These are phyloP conservation scores for Pseudocercospora macadamiae DNA, from an alignment of 2,329 filamentous ascomycete species.

Conservation along the genomic window DNA sequence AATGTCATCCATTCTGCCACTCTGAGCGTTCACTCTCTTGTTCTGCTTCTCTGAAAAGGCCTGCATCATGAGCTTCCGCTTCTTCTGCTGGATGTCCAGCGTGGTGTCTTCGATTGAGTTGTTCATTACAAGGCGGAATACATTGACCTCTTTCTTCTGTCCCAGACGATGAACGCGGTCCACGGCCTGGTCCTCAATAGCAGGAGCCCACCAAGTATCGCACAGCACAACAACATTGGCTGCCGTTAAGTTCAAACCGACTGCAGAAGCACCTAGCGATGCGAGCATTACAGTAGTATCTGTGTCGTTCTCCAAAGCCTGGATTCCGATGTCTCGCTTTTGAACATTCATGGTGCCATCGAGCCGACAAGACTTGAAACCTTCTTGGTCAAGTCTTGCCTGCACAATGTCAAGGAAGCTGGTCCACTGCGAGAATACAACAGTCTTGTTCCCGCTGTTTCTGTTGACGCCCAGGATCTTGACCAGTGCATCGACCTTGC, in stretches of 20 bases:
- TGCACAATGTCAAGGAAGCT: constrained; percentile 74
- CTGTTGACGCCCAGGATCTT: constrained; percentile 73
- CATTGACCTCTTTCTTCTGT: constrained; percentile 75
- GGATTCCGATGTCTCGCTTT: constrained; percentile 72
- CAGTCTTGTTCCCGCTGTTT: constrained; percentile 63
- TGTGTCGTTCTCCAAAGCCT: constrained; percentile 67
- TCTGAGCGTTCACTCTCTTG: constrained; percentile 57
- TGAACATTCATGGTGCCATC: constrained; percentile 77
- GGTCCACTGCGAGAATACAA: constrained; percentile 79
- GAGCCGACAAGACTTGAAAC: constrained; percentile 69
- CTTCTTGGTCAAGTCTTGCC: constrained; percentile 63
- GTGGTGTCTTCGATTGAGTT: constrained; percentile 80
- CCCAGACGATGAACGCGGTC: constrained; percentile 86
- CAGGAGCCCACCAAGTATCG: constrained; percentile 85
- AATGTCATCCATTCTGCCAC: constrained; percentile 50
- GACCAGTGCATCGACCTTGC: constrained; percentile 79
- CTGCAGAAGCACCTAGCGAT: constrained; percentile 78
- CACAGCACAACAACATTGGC: constrained; percentile 83
- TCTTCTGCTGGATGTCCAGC: constrained; percentile 74
- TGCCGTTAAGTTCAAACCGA: constrained; percentile 82
- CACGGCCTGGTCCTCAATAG: constrained; percentile 88
- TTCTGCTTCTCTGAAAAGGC: constrained; percentile 74
- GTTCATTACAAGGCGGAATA: constrained; percentile 82
- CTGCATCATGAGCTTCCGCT: constrained; percentile 74
- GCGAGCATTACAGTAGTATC: constrained; percentile 77